phyloP scores from a whole-genome alignment of 805 yeast genomes.

The Saccharomycopsis schoenii region DNA sequence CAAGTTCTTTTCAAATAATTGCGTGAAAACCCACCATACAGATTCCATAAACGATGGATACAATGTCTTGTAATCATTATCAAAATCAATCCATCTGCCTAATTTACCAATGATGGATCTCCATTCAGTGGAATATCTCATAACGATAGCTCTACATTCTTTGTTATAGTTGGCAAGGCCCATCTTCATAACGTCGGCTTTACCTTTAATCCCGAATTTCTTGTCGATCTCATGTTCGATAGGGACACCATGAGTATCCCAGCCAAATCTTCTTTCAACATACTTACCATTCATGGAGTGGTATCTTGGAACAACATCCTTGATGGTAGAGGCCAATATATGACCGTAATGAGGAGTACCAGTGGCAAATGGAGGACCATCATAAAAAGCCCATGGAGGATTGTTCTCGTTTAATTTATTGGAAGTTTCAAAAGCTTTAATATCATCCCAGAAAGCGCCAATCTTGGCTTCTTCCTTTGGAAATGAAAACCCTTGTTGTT shows the following conservation, averaged over 20 bases:
- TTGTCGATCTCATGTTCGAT: conserved; percentile 98
- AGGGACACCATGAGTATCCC: conserved; percentile 99
- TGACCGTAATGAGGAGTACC: conserved; percentile 99
- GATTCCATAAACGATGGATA: conserved; percentile 97
- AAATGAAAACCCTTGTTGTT: conserved; percentile 45
- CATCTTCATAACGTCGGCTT: conserved; percentile 87
- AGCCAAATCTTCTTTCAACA: conserved; percentile 96
- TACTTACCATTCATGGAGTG: conserved; percentile 96
- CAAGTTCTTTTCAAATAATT: conserved; percentile 71
- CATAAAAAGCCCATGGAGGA: conserved; percentile 87
- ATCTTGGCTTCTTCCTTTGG: conserved; percentile 85
- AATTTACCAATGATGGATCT: conserved; percentile 83
- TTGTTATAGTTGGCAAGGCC: conserved; percentile 91
- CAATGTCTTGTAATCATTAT: conserved; percentile 93
- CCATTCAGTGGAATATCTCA: conserved; percentile 97
- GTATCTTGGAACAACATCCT: conserved; percentile 94
- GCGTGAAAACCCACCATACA: conserved; percentile 97
- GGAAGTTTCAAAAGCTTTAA: conserved; percentile 88
- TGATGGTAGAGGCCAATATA: conserved; percentile 90
- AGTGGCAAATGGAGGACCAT: conserved; percentile 99
- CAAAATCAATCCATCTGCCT: conserved; percentile 99
- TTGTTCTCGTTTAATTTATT: conserved; percentile 73
- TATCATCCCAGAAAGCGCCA: conserved; percentile 73
- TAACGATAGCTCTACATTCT: conserved; percentile 94
- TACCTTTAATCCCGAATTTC: conserved; percentile 84